Evolutionary conservation across 192 early-diverging fungal genomes (phyloP), one percentile per base, ranked within the genome.

Genomic region (Coemansia sp.): DNA sequence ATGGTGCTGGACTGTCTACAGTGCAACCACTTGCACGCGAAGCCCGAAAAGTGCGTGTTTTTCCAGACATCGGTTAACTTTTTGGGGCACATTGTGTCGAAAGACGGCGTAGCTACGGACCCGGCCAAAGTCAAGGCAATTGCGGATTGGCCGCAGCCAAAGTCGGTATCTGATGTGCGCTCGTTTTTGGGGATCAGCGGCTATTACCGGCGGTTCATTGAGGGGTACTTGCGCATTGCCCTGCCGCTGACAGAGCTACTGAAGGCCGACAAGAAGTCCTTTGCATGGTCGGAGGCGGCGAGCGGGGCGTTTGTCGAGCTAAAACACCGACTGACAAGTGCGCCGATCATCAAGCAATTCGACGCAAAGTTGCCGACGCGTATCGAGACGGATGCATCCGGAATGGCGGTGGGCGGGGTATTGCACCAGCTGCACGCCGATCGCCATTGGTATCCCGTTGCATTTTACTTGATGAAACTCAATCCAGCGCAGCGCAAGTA

Each of bases 51-150:
- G 16, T 52, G 62, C 21, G 6, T 1, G 13, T 55, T 64, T 25
- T 64, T 52, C 25, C 11, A 64, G 7, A 11, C 23, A 0, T 16
- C 25, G 21, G 81, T 75, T 34, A 3, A 41, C 2, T 84, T 52
- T 18, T 23, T 52, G 20, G 50, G 50, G 2, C 62, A 64, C 13
- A 25, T 52, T 13, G 21, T 55, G 2, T 47, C 31, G 0, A 26
- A 55, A 12, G 16, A 34, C 2, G n/a, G 21, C 42, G 26, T 62
- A 25, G 10, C 0, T 2, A 60, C 41, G 12, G 59, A 60, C 23
- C 59, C 21, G 4, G 3, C 4, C 0, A 60, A 60, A 35, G 41
- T 60, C 0, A 7, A 26, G 42, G 68, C 41, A 0, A 45, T 70
- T 8, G 23, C 37, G 7, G 14, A 59, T 14, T 70, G 68, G 68